Evolutionary conservation across 1,284 basidiomycete species (phyloP).

Genomic region (Sporisorium reilianum): DNA sequence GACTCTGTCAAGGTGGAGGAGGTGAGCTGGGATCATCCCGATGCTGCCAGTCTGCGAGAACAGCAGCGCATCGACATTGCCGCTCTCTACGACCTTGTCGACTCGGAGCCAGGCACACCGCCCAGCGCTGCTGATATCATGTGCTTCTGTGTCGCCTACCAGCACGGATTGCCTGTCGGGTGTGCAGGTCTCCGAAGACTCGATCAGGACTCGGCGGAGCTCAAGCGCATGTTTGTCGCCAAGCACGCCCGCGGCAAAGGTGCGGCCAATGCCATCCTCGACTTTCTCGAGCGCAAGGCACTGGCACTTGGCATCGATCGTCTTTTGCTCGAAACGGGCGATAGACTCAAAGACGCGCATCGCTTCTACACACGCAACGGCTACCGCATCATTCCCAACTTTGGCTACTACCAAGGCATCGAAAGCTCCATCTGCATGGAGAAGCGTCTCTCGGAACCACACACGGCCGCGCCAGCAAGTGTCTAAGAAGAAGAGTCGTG

Average conservation of each 20-base stretch:
- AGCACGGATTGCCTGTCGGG: slow-evolving; percentile 14
- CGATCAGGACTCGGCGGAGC: slow-evolving; percentile 26
- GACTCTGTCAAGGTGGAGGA: slow-evolving; percentile 13
- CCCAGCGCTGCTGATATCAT: slow-evolving; percentile 27
- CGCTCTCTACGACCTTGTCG: slow-evolving; percentile 18
- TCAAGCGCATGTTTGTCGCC: slow-evolving; percentile 43
- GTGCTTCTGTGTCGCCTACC: slow-evolving; percentile 41
- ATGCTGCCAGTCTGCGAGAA: slow-evolving; percentile 25
- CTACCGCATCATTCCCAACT: slow-evolving; percentile 32
- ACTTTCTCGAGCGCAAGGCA: slow-evolving; percentile 29
- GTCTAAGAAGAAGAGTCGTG: not conserved
- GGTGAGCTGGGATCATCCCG: slow-evolving; percentile 31
- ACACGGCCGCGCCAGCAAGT: not conserved
- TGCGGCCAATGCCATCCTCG: slow-evolving; percentile 30
- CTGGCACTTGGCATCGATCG: slow-evolving; percentile 14
- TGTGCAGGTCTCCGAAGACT: slow-evolving; percentile 38
- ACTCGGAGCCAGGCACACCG: slow-evolving; percentile 32
- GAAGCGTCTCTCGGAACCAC: slow-evolving; percentile 2
- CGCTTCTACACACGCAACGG: slow-evolving; percentile 42
- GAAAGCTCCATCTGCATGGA: slow-evolving; percentile 42
- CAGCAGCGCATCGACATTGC: slow-evolving; percentile 39
- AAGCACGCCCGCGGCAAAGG: slow-evolving; percentile 30
- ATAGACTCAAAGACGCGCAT: slow-evolving; percentile 29
- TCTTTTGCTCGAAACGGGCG: slow-evolving; percentile 37
- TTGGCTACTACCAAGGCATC: slow-evolving; percentile 38